Base-by-base conservation (phyloP, 768 basidiomycete species). In the Leccinum disarticulatum region DNA sequence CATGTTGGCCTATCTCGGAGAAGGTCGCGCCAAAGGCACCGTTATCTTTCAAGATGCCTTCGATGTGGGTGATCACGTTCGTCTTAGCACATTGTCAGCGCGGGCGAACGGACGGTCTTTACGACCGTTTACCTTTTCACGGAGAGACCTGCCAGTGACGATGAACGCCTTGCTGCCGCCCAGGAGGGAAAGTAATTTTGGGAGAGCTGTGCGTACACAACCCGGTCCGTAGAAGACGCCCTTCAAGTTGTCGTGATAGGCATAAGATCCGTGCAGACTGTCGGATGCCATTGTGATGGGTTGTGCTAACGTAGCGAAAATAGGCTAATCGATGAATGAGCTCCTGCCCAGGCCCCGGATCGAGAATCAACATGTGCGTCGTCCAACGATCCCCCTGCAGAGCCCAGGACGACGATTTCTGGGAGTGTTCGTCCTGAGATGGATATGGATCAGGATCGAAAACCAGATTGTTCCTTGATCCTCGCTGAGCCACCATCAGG, bases 1-100 rank as follows among this genome's bases (percentile, higher is more conserved):
- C 76, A 66, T 90, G 88, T 69, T 91, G 77, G 7, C 87, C 88
- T 54, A 91, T 90, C 61, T 88, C 84, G 58, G 79, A 82, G 74
- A 91, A 91, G 7, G 87, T 88, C 3, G 78, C 82, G 38, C 82
- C 87, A 67, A 83, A 87, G n/a, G 85, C 84, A 59, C 80, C 73
- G 60, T 76, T 75, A 53, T 81, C 79, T 60, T 79, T 83, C 56
- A 92, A 74, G 58, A 90, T 77, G 61, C 71, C 54, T 54, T 73
- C 72, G 1, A 74, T 43, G 49, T 43, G 59, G 53, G 49, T 22
- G 50, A 74, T 57, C 38, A 73, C 66, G 15, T 63, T 59, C 3
- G 72, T 73, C 73, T 73, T 56, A 6, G 55, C 11, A 50, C 33
- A 48, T n/a, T n/a, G 62, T 71, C 60, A 64, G 61, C 41, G 35